Evolutionary conservation across 306 rosid genomes (phyloP), one percentile per base, ranked within the genome.

Genomic region (Vicia sativa): DNA sequence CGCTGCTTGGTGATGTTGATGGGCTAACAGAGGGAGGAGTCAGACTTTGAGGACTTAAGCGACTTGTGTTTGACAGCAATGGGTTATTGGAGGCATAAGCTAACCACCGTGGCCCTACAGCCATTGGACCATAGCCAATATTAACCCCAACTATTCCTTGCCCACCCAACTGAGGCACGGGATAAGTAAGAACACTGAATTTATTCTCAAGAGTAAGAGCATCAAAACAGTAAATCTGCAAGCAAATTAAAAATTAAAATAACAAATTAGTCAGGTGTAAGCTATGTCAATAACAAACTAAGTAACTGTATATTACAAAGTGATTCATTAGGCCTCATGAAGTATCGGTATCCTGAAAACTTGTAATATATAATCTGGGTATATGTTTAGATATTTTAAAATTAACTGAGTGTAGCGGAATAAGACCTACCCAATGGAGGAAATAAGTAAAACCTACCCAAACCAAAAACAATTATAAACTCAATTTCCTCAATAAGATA

Each of bases 61-160:
- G 87, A 62, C 91, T 88, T 15, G 83, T 77, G 67, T 74, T 95
- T 65, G 89, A 87, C 60, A 79, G 72, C 79, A 91, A 43, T 26
- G 96, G 89, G 74, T 78, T 90, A 86, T 81, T 90, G 53, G 97
- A 87, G 49, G 97, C 89, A 77, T 95, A 95, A 29, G 97, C 97
- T 74, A 90, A 78, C 99, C 99, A 95, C 71, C 96, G 87, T 26
- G 92, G 87, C 70, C 99, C 99, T 37, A 95, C 86, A 42, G 96
- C 92, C 97, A 95, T 88, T 26, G 99, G 99, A 59, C 99, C 99
- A 77, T 85, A 87, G 79, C 99, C 97, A 52, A 95, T 83, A 78
- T 93, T 93, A 71, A 90, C 83, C 78, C 91, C 92, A 74, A 75
- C 74, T 74, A 80, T 72, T 84, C 96, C 98, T 70, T 90, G 98